Conservation (phyloP, 2,329 filamentous ascomycete genomes). For the Bipolaris cookei region DNA sequence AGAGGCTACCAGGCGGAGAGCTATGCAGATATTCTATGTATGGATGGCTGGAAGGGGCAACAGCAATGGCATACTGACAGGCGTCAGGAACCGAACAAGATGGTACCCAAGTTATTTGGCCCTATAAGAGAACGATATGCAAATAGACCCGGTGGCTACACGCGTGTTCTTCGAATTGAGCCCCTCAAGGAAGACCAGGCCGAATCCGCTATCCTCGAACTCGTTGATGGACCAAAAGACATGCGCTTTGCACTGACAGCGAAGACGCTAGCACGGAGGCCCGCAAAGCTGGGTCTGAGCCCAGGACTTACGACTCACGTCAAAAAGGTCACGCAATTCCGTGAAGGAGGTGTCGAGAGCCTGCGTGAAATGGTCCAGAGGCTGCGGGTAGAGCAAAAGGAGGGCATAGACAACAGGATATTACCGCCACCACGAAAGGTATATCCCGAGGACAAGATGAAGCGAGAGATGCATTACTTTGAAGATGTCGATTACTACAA, state of each 20-base stretch:
- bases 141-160: constrained; percentile 86
- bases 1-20: constrained; percentile 75
- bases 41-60: constrained; percentile 39
- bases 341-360: constrained; percentile 68
- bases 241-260: constrained; percentile 95
- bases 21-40: constrained; percentile 87
- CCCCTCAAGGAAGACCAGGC: constrained; percentile 88
- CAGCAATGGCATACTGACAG: constrained; percentile 23
- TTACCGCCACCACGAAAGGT: constrained; percentile 41
- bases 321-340: constrained; percentile 79
- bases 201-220: constrained; percentile 86
- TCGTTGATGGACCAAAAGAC: constrained; percentile 93
- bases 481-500: constrained; percentile 34
- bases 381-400: constrained; percentile 35
- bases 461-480: constrained; percentile 38
- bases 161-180: constrained; percentile 89
- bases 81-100: constrained; percentile 67
- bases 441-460: constrained; percentile 37
- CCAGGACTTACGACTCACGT: constrained; percentile 80
- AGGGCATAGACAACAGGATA: constrained; percentile 35
- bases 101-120: constrained; percentile 87
- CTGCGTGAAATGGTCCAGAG: constrained; percentile 67
- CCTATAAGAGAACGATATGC: constrained; percentile 80
- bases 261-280: constrained; percentile 72
- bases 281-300: constrained; percentile 63